Percentiles rank a stretch among this genome's conserved stretches.
phyloP scores from a whole-genome alignment of 306 rosid genomes.

The Benincasa hispida region DNA sequence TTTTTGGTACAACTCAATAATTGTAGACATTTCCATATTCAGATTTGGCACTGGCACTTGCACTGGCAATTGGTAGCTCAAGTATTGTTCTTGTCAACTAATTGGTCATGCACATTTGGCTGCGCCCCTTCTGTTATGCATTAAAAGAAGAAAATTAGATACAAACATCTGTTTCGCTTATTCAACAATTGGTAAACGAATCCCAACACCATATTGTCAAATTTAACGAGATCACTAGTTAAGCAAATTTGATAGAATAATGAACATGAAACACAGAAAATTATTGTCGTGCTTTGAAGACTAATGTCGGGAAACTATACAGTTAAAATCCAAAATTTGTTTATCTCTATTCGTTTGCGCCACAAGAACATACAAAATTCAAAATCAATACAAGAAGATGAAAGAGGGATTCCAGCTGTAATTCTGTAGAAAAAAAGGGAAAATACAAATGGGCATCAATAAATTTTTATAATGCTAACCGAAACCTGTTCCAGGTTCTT shows the following conservation, averaged over 20 bases:
- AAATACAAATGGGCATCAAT: not conserved
- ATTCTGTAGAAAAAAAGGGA: not conserved
- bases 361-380: not conserved
- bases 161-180: not conserved
- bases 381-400: not conserved
- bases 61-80: not conserved
- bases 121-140: conserved; percentile 5
- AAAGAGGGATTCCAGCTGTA: not conserved
- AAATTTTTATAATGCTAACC: not conserved
- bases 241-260: not conserved
- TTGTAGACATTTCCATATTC: not conserved
- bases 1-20: not conserved
- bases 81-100: not conserved
- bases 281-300: not conserved
- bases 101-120: not conserved
- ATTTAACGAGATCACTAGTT: not conserved
- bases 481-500: not conserved
- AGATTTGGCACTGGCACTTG: not conserved
- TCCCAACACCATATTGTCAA: not conserved
- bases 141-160: conserved; percentile 1
- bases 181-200: not conserved
- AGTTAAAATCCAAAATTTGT: not conserved
- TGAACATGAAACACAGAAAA: not conserved
- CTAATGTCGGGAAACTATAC: not conserved
- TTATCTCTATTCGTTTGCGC: not conserved